Percentiles rank a stretch among this genome's conserved stretches.
phyloP scores from a whole-genome alignment of 2,329 filamentous ascomycete species.

The Epichloe hybrida region DNA sequence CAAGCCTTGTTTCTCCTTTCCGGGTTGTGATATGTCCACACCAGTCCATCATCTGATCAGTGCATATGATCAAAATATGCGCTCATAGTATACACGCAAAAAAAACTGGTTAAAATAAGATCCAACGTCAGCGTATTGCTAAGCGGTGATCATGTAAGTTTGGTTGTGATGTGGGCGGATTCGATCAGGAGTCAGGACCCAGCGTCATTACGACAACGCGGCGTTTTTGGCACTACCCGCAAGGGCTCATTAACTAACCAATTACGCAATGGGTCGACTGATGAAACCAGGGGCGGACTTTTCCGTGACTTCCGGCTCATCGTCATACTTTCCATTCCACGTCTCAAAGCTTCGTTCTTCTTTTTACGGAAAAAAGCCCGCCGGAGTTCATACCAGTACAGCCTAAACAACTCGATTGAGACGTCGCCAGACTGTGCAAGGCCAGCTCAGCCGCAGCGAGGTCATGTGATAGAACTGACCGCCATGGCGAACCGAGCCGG shows the following conservation, averaged over 20 bases:
- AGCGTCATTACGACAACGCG: neutral
- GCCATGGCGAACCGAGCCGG: conserved; percentile 2
- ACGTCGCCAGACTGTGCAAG: neutral
- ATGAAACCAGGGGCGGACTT: conserved; percentile 7
- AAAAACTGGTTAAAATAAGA: too few relatives aligned
- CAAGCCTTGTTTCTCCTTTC: neutral
- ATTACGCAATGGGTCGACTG: conserved; percentile 1
- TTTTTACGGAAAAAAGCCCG: conserved; percentile 7
- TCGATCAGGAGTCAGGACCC: too few relatives aligned
- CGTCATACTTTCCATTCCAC: neutral
- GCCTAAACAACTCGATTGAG: neutral
- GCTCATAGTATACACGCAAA: too few relatives aligned
- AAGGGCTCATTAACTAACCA: conserved; percentile 1
- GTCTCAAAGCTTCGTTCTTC: neutral
- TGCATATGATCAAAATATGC: too few relatives aligned
- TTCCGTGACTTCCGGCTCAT: conserved; percentile 3
- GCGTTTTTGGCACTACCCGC: conserved; percentile 4
- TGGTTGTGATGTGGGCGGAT: neutral
- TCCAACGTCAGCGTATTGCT: too few relatives aligned
- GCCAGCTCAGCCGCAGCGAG: neutral
- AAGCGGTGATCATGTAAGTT: neutral
- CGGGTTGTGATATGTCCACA: too few relatives aligned
- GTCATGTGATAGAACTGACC: conserved; percentile 4
- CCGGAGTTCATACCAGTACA: conserved; percentile 7
- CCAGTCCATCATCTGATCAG: too few relatives aligned